phyloP scores from a whole-genome alignment of 441 rosid genomes.

The Adansonia gregorii region DNA sequence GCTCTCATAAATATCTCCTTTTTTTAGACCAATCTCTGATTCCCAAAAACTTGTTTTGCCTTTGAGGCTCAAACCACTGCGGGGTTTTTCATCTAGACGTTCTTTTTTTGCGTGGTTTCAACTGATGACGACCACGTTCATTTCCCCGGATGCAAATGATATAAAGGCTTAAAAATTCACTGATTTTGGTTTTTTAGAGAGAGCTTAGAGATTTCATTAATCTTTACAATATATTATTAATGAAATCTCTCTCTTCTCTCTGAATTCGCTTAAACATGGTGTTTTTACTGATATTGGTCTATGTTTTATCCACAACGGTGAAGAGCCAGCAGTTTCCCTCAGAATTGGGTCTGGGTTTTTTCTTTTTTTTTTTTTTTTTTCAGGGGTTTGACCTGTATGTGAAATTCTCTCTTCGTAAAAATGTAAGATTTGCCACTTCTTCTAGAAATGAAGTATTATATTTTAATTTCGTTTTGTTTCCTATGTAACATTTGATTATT shows the following conservation, averaged over 20 bases:
- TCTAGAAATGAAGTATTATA: not conserved
- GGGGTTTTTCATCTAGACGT: not conserved
- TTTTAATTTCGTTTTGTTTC: not conserved
- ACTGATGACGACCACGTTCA: not conserved
- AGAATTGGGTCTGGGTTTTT: not conserved
- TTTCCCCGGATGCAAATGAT: not conserved
- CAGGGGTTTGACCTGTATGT: not conserved
- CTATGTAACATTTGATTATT: not conserved
- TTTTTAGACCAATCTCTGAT: conserved; percentile 1
- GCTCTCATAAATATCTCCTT: conserved; percentile 3
- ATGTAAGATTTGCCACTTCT: not conserved
- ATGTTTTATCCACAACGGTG: not conserved
- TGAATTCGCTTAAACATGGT: not conserved
- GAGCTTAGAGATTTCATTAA: not conserved
- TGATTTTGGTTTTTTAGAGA: not conserved
- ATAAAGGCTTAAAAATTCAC: not conserved
- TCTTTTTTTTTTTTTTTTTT: not conserved
- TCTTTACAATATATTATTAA: not conserved
- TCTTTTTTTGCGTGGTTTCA: conserved; percentile 7
- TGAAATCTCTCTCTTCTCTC: not conserved
- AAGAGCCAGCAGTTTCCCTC: conserved; percentile 1
- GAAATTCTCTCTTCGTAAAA: not conserved
- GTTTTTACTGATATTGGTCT: conserved; percentile 9
- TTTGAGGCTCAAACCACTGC: not conserved
- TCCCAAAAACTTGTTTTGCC: not conserved